These are phyloP conservation scores for Puccinia hordei DNA, from an alignment of 1,284 basidiomycete species.

Conservation along the genomic window DNA sequence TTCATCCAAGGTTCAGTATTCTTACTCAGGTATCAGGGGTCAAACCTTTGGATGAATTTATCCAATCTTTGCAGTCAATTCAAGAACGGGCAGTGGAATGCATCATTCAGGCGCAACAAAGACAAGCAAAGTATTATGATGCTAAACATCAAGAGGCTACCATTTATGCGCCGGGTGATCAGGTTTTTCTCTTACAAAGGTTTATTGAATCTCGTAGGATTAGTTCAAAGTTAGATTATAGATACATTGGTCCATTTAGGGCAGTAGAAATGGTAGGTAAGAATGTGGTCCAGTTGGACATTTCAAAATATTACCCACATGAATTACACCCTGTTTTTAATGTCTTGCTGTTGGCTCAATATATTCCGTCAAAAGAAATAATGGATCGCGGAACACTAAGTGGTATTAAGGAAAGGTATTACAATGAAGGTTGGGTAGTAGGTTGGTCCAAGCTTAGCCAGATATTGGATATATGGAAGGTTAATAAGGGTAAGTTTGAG, in stretches of 20 bases:
- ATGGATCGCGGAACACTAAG: no score
- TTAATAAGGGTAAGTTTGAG: no score
- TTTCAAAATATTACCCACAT: neutral
- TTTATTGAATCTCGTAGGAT: neutral
- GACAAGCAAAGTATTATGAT: slow-evolving; percentile 1
- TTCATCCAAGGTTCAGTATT: slow-evolving; percentile 6
- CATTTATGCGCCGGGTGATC: neutral
- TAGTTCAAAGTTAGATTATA: slow-evolving; percentile 8
- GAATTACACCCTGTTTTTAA: slow-evolving; percentile 25
- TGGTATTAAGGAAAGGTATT: no score
- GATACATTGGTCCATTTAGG: slow-evolving; percentile 7
- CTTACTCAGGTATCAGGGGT: neutral
- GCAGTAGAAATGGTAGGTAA: neutral
- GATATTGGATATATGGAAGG: no score
- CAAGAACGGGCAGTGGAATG: neutral
- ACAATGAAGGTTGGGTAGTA: no score
- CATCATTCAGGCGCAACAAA: no score
- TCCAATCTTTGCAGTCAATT: no score
- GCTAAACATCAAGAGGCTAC: neutral
- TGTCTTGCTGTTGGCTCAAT: neutral
- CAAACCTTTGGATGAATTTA: neutral
- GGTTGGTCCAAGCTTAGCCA: no score
- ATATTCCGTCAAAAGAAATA: no score
- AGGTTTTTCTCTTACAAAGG: neutral
- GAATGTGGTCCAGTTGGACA: neutral